Evolutionary conservation across 805 yeast species (phyloP), one percentile per base, ranked within the genome.

Genomic region (Metschnikowia gruessii): DNA sequence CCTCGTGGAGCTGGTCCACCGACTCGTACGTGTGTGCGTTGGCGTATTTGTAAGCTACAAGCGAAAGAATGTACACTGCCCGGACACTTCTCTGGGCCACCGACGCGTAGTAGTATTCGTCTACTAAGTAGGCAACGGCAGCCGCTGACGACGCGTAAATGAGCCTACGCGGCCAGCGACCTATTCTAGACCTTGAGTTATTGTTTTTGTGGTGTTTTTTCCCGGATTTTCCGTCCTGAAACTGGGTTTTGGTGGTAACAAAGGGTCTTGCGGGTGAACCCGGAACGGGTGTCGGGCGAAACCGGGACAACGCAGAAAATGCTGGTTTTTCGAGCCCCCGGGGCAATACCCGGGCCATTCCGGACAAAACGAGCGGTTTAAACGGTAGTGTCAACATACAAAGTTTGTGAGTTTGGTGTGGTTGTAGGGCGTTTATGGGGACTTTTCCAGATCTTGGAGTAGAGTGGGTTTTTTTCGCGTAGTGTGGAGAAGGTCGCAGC

Each of bases 11-110:
- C 0, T 74, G 74, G 17, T 73, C 75, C n/a, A 81, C 65, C 15
- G 51, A 42, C 1, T 32, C 40, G 41, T 57, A 61, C 69, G 78
- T 16, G 15, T 66, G 68, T 30, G 70, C 74, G 19, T 64, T 66
- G 57, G 76, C 70, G 63, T 85, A 87, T 55, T 83, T 84, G 29
- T 74, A 55, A 0, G 87, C 88, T 7, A 85, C 75, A 58, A 69
- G 55, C 6, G 69, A 45, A 37, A 84, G 61, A 1, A 70, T 69
- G 43, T 63, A 72, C 1, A 81, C 58, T 0, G 88, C 79, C 39
- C 82, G 65, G 1, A 65, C 45, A 0, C 87, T 76, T 52, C 94
- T 69, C 12, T 70, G 58, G 4, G 75, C 51, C 0, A 83, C 71
- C 1, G 83, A 77, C n/a, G 79, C 73, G 37, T 76, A 74, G 45